A percentile compares a stretch with the other conserved stretches of the same genome.
Evolutionary conservation across 2,329 filamentous ascomycete genomes (phyloP).

Genomic region (Coleophoma crateriformis): DNA sequence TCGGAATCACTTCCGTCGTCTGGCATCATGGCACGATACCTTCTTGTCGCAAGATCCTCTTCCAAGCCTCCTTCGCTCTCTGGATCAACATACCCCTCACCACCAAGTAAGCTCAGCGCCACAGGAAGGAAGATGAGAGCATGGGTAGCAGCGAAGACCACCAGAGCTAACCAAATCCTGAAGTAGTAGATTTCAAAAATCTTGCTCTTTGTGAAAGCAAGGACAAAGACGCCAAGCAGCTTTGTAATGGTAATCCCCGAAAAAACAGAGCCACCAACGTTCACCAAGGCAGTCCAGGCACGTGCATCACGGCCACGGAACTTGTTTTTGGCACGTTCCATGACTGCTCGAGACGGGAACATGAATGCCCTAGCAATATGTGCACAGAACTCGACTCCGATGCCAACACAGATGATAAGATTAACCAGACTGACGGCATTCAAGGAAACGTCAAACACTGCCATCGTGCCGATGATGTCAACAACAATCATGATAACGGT

Average conservation of each 20-base stretch:
- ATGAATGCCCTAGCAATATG: conserved; percentile 95
- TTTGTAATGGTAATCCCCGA: conserved; percentile 96
- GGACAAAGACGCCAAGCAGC: conserved; percentile 81
- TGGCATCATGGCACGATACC: conserved; percentile 71
- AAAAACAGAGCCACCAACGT: conserved; percentile 91
- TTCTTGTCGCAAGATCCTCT: conserved; percentile 75
- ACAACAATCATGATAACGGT: conserved; percentile 92
- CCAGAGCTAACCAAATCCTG: conserved; percentile 88
- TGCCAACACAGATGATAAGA: conserved; percentile 93
- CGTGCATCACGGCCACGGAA: conserved; percentile 80
- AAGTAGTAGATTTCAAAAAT: conserved; percentile 99
- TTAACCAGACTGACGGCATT: conserved; percentile 97
- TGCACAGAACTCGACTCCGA: conserved; percentile 94
- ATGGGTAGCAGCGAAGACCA: conserved; percentile 83
- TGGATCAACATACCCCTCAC: conserved; percentile 80
- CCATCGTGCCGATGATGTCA: conserved; percentile 95
- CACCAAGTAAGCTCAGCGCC: conserved; percentile 77
- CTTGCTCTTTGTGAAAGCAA: conserved; percentile 94
- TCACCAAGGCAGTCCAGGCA: conserved; percentile 88
- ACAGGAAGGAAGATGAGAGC: conserved; percentile 90
- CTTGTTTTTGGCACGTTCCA: conserved; percentile 73
- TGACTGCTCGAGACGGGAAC: conserved; percentile 77
- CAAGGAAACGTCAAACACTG: conserved; percentile 77
- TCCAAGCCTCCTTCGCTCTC: conserved; percentile 85
- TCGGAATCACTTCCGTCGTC: conserved; percentile 55